Base-by-base conservation (phyloP, 1,284 basidiomycete genomes). In the Irpex lacteus region DNA sequence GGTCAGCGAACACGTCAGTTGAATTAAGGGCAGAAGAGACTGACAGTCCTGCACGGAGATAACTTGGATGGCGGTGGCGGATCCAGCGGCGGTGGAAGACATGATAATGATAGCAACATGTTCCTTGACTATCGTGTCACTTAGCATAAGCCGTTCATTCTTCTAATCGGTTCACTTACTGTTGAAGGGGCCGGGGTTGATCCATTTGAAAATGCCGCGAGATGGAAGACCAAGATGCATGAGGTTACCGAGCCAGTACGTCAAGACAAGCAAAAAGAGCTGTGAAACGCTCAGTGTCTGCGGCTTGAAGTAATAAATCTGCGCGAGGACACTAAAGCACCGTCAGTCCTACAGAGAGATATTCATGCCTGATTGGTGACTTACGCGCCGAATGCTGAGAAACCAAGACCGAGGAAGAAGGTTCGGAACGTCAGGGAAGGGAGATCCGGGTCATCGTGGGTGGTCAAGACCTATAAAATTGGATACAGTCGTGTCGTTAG, bases 151-250 rank as follows among this genome's bases (percentile, higher is more conserved):
- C 8, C n/a, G 52, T 5, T 8, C 52, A 50, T 38, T 0, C 15
- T n/a, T 13, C 49, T n/a, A 59, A 11, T 60, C 15, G 21, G n/a
- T 49, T 15, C 1, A 67, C 74, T 61, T 50, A 75, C 74, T 80
- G 70, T 78, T 79, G 72, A 82, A 82, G 3, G 80, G 78, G 0
- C 80, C 81, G 1, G 80, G 79, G 63, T 81, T 81, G 62, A 83
- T 69, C 62, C 70, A 78, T 13, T 71, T 64, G 71, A 77, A 78
- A 54, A 72, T 62, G 7, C 78, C 79, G 13, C 65, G 66, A 4
- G 69, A 70, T 1, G 78, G 78, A 6, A 79, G 69, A 32, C 70
- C 60, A 18, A 69, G 70, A 40, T 73, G 72, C 76, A 77, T 73
- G 19, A 60, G 69, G 62, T 75, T 75, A 1, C 78, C 76, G 44